Percentiles rank a stretch among this genome's conserved stretches.
Conservation (phyloP, 2,329 filamentous ascomycete species). For the Colletotrichum spaethianum region DNA sequence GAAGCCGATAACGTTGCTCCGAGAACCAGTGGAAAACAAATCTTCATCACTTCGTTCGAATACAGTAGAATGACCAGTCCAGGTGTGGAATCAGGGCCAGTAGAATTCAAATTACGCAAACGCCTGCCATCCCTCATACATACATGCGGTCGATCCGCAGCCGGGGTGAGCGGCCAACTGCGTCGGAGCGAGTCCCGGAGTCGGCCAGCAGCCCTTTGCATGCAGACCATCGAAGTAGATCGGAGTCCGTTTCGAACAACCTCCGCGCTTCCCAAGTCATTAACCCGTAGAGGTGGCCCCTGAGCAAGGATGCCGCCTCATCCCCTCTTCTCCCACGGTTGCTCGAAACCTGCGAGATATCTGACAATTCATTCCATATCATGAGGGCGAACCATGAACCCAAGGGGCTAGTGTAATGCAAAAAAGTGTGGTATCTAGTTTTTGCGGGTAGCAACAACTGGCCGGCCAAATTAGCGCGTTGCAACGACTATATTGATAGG, state of each 20-base stretch:
- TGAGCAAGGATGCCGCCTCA: slow-evolving; percentile 18
- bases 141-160: slow-evolving; percentile 45
- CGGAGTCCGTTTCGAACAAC: slow-evolving; percentile 48
- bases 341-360: slow-evolving; percentile 41
- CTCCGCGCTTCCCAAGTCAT: slow-evolving; percentile 47
- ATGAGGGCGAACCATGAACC: slow-evolving; percentile 40
- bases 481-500: slow-evolving; percentile 51
- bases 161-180: slow-evolving; percentile 32
- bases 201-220: slow-evolving; percentile 17
- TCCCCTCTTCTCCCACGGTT: slow-evolving; percentile 35
- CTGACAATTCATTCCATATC: slow-evolving; percentile 40
- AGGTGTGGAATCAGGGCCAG: slow-evolving; percentile 29
- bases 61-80: background rate
- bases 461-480: slow-evolving; percentile 48
- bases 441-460: slow-evolving; percentile 61
- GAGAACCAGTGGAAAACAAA: no score
- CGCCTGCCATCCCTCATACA: slow-evolving; percentile 44
- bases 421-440: slow-evolving; percentile 46
- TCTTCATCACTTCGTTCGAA: background rate
- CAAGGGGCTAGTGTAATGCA: slow-evolving; percentile 45
- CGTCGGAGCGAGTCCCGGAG: slow-evolving; percentile 21
- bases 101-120: slow-evolving; percentile 43
- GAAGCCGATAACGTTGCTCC: background rate
- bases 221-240: slow-evolving; percentile 38
- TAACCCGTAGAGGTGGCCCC: slow-evolving; percentile 34